Evolutionary conservation across 371 early-diverging fungal genomes (phyloP), one percentile per base, ranked within the genome.

Genomic region (Mortierella sp.): DNA sequence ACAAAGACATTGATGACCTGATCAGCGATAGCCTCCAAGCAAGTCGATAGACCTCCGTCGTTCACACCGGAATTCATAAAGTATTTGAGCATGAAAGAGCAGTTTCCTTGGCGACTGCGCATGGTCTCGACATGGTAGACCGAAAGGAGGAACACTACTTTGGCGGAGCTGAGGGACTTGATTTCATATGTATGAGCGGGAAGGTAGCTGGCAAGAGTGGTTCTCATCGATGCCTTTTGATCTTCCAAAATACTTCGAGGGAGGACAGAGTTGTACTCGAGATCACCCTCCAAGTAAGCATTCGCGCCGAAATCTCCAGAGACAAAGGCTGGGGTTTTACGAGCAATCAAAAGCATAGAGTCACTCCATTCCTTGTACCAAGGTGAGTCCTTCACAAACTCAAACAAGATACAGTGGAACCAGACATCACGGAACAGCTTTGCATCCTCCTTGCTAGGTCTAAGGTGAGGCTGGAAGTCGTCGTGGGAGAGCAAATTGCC

Each of bases 261-360:
- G 20, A 96, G 83, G 10, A 97, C 91, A 11, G 97, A 95, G 78
- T 95, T 95, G 72, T 93, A 92, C 70, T 94, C 94, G 20, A 98
- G 85, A 73, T 97, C 97, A n/a, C 92, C 94, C 68, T 96, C 96
- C 40, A 98, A 73, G 69, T 95, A 96, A 60, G 93, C 93, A 24
- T 92, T 91, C 0, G 92, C 87, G 47, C 91, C 88, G 37, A 70
- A 60, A 40, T 84, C 73, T 57, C 89, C 91, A 37, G 93, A 91
- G 6, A 95, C 90, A 58, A 98, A 87, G 0, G 94, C 87, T 0
- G 98, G 98, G 1, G 98, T 94, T 65, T 94, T 95, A 70, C 87
- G 86, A 5, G 98, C 97, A 76, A 98, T 92, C 1, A 87, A 70
- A 0, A 88, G 62, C 83, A 96, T 86, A 0, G 91, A 84, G 9